These are phyloP conservation scores for Diutina siamensis DNA, from an alignment of 1,139 yeast species.

Conservation along the genomic window DNA sequence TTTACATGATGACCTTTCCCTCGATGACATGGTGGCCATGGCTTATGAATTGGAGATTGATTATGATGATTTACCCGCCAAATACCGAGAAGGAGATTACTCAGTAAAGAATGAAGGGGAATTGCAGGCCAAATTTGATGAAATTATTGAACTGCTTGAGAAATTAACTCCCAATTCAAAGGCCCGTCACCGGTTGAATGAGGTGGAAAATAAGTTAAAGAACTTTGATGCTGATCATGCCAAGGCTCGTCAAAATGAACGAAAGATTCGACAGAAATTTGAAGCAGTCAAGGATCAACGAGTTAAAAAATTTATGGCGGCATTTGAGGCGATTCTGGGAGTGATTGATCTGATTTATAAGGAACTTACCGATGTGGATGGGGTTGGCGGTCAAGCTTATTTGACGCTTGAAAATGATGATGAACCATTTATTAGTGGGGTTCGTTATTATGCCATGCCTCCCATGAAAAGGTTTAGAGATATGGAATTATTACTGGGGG, in stretches of 20 bases:
- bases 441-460: conserved; percentile 91
- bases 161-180: conserved; percentile 67
- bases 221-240: conserved; percentile 58
- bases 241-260: conserved; percentile 50
- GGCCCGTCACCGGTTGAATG: conserved; percentile 66
- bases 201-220: conserved; percentile 50
- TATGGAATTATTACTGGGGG: conserved; percentile 90
- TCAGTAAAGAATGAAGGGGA: conserved; percentile 34
- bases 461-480: conserved; percentile 91
- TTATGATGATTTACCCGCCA: conserved; percentile 36
- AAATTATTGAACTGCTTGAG: conserved; percentile 37
- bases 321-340: conserved; percentile 65
- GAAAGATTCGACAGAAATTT: conserved; percentile 43
- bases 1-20: conserved; percentile 23
- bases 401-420: conserved; percentile 81
- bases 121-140: conserved; percentile 25
- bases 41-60: conserved; percentile 46
- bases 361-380: conserved; percentile 69
- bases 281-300: conserved; percentile 50
- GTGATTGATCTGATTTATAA: conserved; percentile 75
- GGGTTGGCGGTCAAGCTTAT: conserved; percentile 88
- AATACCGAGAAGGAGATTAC: conserved; percentile 25
- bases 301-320: conserved; percentile 50
- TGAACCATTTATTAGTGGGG: conserved; percentile 75
- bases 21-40: conserved; percentile 27